Percentiles rank a stretch among this genome's conserved stretches.
Conservation (phyloP, 2,329 filamentous ascomycete species). For the Helminthosporium solani region DNA sequence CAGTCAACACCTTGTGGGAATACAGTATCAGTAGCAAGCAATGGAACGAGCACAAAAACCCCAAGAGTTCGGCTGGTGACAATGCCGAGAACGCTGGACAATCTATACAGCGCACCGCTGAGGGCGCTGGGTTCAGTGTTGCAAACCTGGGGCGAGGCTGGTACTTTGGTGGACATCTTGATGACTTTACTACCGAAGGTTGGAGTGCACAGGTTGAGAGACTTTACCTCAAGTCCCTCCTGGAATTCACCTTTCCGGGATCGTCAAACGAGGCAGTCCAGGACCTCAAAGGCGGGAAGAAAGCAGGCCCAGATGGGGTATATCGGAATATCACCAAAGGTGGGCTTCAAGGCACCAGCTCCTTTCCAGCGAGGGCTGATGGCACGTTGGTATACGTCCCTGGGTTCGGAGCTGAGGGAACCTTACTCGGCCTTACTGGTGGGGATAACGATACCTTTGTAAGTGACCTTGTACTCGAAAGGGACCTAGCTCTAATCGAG, state of each 20-base stretch:
- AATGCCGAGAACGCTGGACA: constrained; percentile 58
- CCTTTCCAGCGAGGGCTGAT: constrained; percentile 73
- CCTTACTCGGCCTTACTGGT: constrained; percentile 75
- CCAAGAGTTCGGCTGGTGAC: constrained; percentile 63
- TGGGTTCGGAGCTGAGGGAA: constrained; percentile 71
- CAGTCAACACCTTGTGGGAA: constrained; percentile 66
- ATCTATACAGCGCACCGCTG: constrained; percentile 67
- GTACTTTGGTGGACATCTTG: constrained; percentile 78
- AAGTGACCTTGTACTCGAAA: constrained; percentile 25
- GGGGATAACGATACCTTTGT: constrained; percentile 68
- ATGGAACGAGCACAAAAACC: constrained; percentile 65
- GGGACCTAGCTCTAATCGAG: background rate
- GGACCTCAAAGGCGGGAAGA: constrained; percentile 53
- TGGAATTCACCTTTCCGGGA: constrained; percentile 75
- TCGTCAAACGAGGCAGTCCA: constrained; percentile 64
- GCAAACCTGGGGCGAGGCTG: constrained; percentile 69
- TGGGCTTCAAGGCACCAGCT: constrained; percentile 64
- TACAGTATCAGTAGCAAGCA: constrained; percentile 61
- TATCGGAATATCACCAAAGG: constrained; percentile 75
- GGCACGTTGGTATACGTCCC: constrained; percentile 74
- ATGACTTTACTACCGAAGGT: constrained; percentile 61
- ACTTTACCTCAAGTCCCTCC: constrained; percentile 70
- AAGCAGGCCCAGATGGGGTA: constrained; percentile 61
- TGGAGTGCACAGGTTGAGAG: constrained; percentile 67
- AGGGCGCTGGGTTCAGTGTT: constrained; percentile 71